These are phyloP conservation scores for Lenwebbia sp. DNA, from an alignment of 345 rosid genomes.

Conservation along the genomic window DNA sequence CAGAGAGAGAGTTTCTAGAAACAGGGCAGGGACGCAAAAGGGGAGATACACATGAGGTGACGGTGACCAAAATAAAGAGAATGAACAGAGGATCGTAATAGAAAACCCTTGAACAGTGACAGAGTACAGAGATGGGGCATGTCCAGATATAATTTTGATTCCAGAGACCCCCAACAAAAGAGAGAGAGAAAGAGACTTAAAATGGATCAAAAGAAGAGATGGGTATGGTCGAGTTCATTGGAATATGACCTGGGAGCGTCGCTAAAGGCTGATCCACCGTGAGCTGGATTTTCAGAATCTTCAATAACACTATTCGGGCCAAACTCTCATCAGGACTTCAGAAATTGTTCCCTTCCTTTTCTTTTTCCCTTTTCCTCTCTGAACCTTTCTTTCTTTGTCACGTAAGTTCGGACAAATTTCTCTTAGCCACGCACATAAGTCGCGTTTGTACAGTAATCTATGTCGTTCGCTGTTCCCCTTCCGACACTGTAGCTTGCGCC, in stretches of 20 bases:
- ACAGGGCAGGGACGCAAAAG: background rate
- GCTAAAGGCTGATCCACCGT: background rate
- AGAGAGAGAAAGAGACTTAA: background rate
- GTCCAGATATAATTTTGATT: background rate
- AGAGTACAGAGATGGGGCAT: background rate
- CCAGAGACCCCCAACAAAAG: background rate
- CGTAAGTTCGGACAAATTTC: background rate
- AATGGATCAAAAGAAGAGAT: background rate
- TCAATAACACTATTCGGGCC: background rate
- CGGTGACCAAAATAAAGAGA: background rate
- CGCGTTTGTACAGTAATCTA: background rate
- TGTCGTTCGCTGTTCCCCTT: background rate
- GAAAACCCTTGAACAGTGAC: background rate
- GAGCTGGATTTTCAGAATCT: conserved; percentile 1
- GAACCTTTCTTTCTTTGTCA: background rate
- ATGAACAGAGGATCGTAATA: background rate
- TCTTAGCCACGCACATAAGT: background rate
- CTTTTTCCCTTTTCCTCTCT: background rate
- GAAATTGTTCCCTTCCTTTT: background rate
- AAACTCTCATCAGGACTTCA: background rate
- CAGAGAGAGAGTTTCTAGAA: background rate
- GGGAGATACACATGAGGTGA: background rate
- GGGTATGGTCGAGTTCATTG: background rate
- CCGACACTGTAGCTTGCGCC: background rate
- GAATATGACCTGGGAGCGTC: background rate